These are phyloP conservation scores for Gossypium schwendimanii DNA, from an alignment of 441 rosid species.

Conservation along the genomic window DNA sequence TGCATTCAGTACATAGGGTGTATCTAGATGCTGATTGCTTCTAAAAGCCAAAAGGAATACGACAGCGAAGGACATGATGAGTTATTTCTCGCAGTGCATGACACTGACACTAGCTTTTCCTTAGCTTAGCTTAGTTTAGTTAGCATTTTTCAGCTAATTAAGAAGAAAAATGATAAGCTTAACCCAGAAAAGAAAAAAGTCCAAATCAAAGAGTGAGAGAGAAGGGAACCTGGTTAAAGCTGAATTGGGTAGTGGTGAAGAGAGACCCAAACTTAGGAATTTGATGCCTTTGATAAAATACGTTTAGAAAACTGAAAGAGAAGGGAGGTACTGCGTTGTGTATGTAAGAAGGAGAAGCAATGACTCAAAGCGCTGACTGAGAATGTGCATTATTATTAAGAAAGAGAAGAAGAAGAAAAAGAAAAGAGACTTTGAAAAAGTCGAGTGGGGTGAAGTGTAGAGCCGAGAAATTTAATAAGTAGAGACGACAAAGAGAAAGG, in stretches of 20 bases:
- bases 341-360: not conserved
- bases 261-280: not conserved
- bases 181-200: not conserved
- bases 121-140: not conserved
- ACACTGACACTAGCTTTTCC: not conserved
- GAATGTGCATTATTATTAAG: not conserved
- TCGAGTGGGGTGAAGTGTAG: not conserved
- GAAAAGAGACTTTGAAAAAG: not conserved
- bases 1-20: not conserved
- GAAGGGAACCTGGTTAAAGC: conserved; percentile 1
- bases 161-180: not conserved
- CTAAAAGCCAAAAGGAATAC: not conserved
- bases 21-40: not conserved
- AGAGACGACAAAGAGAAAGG: not conserved
- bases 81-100: not conserved
- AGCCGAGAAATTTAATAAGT: not conserved
- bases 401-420: not conserved
- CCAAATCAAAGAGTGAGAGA: not conserved
- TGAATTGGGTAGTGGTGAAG: not conserved
- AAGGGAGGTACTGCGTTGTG: not conserved
- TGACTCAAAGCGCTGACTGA: not conserved
- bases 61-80: not conserved
- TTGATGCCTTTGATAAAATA: not conserved
- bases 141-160: not conserved
- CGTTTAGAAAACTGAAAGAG: not conserved